Conservation (phyloP, 768 basidiomycete genomes). For the Auriculariales sp. region DNA sequence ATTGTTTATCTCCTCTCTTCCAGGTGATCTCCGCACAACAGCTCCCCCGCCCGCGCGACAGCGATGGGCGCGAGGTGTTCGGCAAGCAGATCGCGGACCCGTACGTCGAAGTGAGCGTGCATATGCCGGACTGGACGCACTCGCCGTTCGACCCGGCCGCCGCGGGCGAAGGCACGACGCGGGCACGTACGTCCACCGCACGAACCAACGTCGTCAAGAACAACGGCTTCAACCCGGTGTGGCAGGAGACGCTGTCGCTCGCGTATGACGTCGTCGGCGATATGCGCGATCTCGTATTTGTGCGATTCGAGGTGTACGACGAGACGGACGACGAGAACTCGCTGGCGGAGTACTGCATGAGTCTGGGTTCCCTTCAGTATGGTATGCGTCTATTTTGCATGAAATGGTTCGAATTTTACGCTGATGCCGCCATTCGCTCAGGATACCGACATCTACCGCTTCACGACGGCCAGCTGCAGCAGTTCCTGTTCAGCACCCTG, state of each 20-base stretch:
- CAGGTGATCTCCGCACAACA: slow-evolving; percentile 82
- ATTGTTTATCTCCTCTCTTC: neutral
- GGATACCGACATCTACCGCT: slow-evolving; percentile 86
- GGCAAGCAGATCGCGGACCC: slow-evolving; percentile 50
- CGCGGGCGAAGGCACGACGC: slow-evolving; percentile 15
- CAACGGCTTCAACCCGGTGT: slow-evolving; percentile 88
- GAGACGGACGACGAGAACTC: slow-evolving; percentile 39
- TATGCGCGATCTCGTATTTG: slow-evolving; percentile 75
- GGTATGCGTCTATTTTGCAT: slow-evolving; percentile 28
- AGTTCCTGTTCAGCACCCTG: slow-evolving; percentile 86
- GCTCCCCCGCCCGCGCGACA: slow-evolving; percentile 56
- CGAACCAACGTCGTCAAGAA: slow-evolving; percentile 58
- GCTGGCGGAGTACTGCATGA: slow-evolving; percentile 60
- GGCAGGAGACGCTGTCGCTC: slow-evolving; percentile 56
- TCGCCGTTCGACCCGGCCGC: slow-evolving; percentile 13
- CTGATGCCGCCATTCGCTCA: too few relatives aligned
- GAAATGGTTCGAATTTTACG: too few relatives aligned
- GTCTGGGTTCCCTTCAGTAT: slow-evolving; percentile 53
- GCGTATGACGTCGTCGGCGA: slow-evolving; percentile 65
- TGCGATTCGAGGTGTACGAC: slow-evolving; percentile 62
- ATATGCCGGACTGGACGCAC: slow-evolving; percentile 56
- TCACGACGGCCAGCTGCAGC: slow-evolving; percentile 75
- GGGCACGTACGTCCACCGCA: slow-evolving; percentile 30
- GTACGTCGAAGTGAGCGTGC: slow-evolving; percentile 67
- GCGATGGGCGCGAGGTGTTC: slow-evolving; percentile 42